Conservation (phyloP, 352 stramenopile genomes). For the Globisporangium lucens region DNA sequence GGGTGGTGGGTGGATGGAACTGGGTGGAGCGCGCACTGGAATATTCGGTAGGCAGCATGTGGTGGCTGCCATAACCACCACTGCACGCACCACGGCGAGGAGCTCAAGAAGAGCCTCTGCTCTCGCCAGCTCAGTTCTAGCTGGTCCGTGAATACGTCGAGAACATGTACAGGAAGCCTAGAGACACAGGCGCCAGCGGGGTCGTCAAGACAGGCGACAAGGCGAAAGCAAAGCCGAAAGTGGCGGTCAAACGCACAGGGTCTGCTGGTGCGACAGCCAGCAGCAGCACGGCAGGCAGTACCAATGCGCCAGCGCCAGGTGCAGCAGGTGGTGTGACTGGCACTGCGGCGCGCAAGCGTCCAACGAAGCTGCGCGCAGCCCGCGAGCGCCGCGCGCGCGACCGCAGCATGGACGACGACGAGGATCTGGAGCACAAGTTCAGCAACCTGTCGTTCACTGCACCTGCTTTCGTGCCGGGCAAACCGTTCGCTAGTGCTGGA, state of each 20-base stretch:
- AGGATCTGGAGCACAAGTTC: constrained; percentile 67
- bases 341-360: constrained; percentile 12
- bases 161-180: constrained; percentile 14
- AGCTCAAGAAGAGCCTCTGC: background rate
- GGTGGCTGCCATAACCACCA: background rate
- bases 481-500: constrained; percentile 12
- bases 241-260: constrained; percentile 17
- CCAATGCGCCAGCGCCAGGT: background rate
- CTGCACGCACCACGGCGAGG: too few relatives aligned
- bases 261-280: background rate
- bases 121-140: background rate
- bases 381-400: constrained; percentile 60
- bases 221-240: constrained; percentile 14
- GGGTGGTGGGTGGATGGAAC: too few relatives aligned
- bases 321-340: background rate
- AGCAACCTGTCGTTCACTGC: constrained; percentile 51
- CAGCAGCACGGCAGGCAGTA: background rate
- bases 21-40: background rate
- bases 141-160: background rate
- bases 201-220: constrained; percentile 11
- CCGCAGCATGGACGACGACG: constrained; percentile 46
- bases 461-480: constrained; percentile 48
- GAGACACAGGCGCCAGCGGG: background rate
- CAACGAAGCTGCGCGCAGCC: constrained; percentile 57
- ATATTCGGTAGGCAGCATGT: background rate